These are phyloP conservation scores for Coemansia sp. DNA, from an alignment of 192 early-diverging fungal genomes.

Conservation along the genomic window DNA sequence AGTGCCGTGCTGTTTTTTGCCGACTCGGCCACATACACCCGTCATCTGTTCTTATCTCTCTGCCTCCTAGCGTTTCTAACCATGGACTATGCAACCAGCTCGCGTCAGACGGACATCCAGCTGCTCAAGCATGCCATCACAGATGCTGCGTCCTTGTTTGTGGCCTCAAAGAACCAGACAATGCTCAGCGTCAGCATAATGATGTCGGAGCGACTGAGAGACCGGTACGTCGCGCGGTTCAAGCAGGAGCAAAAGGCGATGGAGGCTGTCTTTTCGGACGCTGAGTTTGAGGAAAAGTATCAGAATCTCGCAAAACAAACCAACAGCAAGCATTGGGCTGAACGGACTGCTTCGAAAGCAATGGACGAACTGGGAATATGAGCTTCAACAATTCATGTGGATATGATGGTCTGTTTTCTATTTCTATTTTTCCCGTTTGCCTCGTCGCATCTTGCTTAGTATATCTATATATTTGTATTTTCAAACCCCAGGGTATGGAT, in stretches of 20 bases:
- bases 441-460: not conserved
- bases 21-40: conserved; percentile 39
- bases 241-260: conserved; percentile 23
- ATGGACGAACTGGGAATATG: conserved; percentile 13
- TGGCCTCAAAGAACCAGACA: conserved; percentile 32
- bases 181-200: conserved; percentile 39
- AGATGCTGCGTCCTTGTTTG: conserved; percentile 18
- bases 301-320: conserved; percentile 19
- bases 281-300: conserved; percentile 26
- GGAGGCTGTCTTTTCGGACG: conserved; percentile 26
- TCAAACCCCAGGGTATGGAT: conserved; percentile 16
- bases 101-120: conserved; percentile 49
- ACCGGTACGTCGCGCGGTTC: conserved; percentile 30
- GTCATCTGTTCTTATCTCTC: conserved; percentile 24
- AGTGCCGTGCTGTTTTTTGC: conserved; percentile 29
- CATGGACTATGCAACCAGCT: conserved; percentile 42
- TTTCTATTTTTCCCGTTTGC: not conserved
- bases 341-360: conserved; percentile 15
- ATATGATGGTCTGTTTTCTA: not conserved
- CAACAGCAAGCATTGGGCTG: conserved; percentile 40
- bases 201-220: conserved; percentile 23
- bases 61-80: conserved; percentile 16
- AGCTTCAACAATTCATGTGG: not conserved
- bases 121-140: conserved; percentile 30
- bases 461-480: conserved; percentile 2